Evolutionary conservation across 1,284 basidiomycete genomes (phyloP), one percentile per base, ranked within the genome.

Genomic region (Trichosporon inkin): DNA sequence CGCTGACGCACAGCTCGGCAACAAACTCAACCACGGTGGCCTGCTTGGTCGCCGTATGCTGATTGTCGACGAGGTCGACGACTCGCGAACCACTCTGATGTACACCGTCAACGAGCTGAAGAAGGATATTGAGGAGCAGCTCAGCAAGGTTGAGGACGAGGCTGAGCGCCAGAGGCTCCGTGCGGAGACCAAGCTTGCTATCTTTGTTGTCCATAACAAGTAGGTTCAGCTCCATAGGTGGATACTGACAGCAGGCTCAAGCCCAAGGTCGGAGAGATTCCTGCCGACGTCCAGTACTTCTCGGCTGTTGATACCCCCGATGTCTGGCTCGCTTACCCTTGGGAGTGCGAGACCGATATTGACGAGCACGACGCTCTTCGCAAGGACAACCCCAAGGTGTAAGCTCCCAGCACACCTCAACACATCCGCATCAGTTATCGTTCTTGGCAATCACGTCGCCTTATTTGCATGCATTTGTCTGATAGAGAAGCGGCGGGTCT

Each of bases 181-280:
- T 32, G 63, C 61, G 2, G 68, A 69, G 62, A 92, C 93, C 41
- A 82, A 88, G 75, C 90, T 96, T 64, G 92, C 85, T 1, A 82
- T 95, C 67, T 97, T 96, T 73, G 92, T 95, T 38, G 93, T 97
- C 16, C 92, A 96, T 80, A 95, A 96, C 82, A 96, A 96, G 76
- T 78, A 60, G 60, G 74, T 69, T 13, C 24, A n/a, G 32, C 2
- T 20, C 1, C 1, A 17, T 17, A 14, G 13, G 5, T 20, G n/a
- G 17, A 6, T 17, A 10, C 49, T 56, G 40, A 52, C 60, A 36
- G 40, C 61, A 78, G 75, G 80, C 81, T 86, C 64, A 95, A 95
- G 80, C 81, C 82, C 47, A 97, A 97, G 80, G 76, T 86, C 41
- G 91, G 85, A 24, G 77, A 83, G 44, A 78, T 97, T 49, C 89